Evolutionary conservation across 257 asterid genomes (phyloP).

Genomic region (Primulina huaijiensis): DNA sequence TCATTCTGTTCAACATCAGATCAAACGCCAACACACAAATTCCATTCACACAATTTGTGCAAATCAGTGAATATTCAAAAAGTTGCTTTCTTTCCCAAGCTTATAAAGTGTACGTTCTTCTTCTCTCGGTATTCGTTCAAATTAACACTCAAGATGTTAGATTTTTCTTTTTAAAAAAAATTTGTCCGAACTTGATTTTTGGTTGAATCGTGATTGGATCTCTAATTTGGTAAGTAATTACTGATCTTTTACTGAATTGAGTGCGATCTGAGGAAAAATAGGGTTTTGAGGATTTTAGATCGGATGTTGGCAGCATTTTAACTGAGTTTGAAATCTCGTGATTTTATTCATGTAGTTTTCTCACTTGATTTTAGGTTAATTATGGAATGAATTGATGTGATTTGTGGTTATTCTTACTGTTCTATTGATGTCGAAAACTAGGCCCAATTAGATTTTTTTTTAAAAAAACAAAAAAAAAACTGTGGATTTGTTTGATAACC

Average conservation of each 20-base stretch:
- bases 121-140: not conserved
- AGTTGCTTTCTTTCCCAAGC: not conserved
- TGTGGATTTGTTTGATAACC: constrained; percentile 13
- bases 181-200: constrained; percentile 12
- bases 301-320: constrained; percentile 28
- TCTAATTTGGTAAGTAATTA: constrained; percentile 28
- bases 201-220: constrained; percentile 38
- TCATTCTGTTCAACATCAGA: not conserved
- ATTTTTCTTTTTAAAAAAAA: not conserved
- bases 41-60: not conserved
- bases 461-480: constrained; percentile 10
- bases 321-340: constrained; percentile 24
- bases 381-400: constrained; percentile 19
- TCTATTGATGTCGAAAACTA: constrained; percentile 5
- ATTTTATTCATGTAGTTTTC: constrained; percentile 7
- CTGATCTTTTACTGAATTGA: constrained; percentile 26
- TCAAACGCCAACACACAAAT: not conserved
- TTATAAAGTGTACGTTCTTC: not conserved
- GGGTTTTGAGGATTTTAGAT: constrained; percentile 37
- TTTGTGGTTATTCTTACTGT: constrained; percentile 9
- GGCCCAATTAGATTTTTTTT: constrained; percentile 20
- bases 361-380: constrained; percentile 29
- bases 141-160: not conserved
- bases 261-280: constrained; percentile 30
- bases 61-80: not conserved